phyloP scores from a whole-genome alignment of 306 rosid genomes.

The Myrica gale region DNA sequence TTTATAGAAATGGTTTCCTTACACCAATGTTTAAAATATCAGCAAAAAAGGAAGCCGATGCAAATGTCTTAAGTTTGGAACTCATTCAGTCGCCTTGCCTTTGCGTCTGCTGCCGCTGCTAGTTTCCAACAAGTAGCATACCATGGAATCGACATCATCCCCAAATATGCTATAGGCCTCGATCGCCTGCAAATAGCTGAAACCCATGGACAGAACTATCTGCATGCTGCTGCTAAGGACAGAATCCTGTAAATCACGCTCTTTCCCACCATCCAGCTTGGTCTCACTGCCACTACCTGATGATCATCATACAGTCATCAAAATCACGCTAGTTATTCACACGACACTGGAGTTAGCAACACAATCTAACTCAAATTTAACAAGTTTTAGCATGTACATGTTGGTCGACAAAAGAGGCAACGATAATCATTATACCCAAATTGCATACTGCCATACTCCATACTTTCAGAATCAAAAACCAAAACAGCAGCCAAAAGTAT shows the following conservation, averaged over 20 bases:
- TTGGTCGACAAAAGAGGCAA: not conserved
- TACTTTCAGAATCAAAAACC: not conserved
- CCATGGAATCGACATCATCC: slow-evolving; percentile 92
- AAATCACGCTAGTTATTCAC: slow-evolving; percentile 32
- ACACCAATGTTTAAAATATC: not conserved
- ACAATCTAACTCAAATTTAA: not conserved
- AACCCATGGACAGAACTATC: slow-evolving; percentile 80
- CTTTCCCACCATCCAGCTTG: slow-evolving; percentile 42
- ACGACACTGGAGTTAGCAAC: slow-evolving; percentile 18
- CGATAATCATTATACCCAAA: not conserved
- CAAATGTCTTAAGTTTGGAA: not conserved
- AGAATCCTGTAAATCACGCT: slow-evolving; percentile 33
- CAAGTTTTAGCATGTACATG: not conserved
- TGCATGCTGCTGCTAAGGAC: slow-evolving; percentile 65
- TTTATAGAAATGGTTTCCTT: not conserved
- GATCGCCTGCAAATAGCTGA: slow-evolving; percentile 73
- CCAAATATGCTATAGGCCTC: slow-evolving; percentile 95
- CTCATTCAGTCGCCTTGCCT: slow-evolving; percentile 89
- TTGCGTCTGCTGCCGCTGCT: slow-evolving; percentile 75
- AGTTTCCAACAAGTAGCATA: slow-evolving; percentile 79
- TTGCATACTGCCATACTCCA: not conserved
- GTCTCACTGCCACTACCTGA: slow-evolving; percentile 60
- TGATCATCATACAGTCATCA: slow-evolving; percentile 8
- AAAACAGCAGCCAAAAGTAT: not conserved
- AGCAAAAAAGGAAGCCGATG: not conserved